Evolutionary conservation across 2,329 filamentous ascomycete genomes (phyloP).

Genomic region (Aspergillus pseudoterreus): DNA sequence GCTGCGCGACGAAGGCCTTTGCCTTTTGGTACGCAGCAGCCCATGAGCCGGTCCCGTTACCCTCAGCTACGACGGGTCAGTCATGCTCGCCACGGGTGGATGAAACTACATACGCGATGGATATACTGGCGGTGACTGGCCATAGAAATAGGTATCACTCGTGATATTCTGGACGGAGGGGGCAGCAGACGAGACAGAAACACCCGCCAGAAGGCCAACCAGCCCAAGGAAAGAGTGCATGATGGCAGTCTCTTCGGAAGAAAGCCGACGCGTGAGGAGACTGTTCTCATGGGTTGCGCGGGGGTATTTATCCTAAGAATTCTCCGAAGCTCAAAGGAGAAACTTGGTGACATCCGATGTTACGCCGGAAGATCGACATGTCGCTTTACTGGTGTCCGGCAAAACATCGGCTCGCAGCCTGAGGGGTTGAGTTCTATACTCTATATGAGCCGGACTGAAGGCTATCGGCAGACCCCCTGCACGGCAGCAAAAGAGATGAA

Average conservation of each 20-base stretch:
- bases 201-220: slow-evolving; percentile 5
- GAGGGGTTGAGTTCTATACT: background rate
- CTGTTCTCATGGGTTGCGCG: background rate
- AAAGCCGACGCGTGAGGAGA: background rate
- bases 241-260: background rate
- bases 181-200: slow-evolving; percentile 10
- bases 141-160: slow-evolving; percentile 20
- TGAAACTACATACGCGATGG: slow-evolving; percentile 17
- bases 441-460: background rate
- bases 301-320: background rate
- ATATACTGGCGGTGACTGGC: slow-evolving; percentile 21
- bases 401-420: background rate
- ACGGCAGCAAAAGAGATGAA: too few species aligned
- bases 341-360: background rate
- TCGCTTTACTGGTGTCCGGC: background rate
- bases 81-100: background rate
- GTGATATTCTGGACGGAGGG: slow-evolving; percentile 17
- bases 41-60: slow-evolving; percentile 32
- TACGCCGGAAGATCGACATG: background rate
- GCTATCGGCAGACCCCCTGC: too few species aligned
- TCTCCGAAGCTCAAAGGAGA: background rate
- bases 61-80: slow-evolving; percentile 13
- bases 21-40: slow-evolving; percentile 35
- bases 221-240: slow-evolving; percentile 5
- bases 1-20: slow-evolving; percentile 33